Evolutionary conservation across 225 moss, liverwort and hornwort species (phyloP), one percentile per base, ranked within the genome.

Genomic region (Marchantia polymorpha): DNA sequence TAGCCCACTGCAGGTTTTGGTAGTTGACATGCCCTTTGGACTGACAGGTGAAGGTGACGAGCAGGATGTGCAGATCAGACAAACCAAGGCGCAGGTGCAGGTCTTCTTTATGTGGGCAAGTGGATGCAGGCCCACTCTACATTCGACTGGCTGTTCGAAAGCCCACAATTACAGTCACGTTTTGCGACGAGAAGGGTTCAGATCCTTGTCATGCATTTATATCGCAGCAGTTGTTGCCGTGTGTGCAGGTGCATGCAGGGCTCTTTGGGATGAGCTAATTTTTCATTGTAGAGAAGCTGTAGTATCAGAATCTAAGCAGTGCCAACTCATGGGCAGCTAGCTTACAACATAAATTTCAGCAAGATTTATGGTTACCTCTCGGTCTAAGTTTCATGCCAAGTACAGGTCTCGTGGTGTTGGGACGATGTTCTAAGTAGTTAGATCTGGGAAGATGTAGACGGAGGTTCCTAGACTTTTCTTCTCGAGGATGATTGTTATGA

Each of bases 1-100:
- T 89, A 93, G 89, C 91, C 90, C 90, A 87, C 86, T 86, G 91
- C 93, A 90, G 87, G 90, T 89, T 88, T 90, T 85, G 85, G 89
- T 85, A 91, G 94, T 96, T 96, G 89, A 96, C 92, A 92, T 94
- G 87, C 87, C 92, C 88, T 94, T 94, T 96, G 96, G 89, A 96
- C 94, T 96, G 92, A 96, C 96, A 96, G 99, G 99, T 99, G 97
- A 99, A 99, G 95, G 95, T 95, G 99, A 88, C 90, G 91, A 85
- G 91, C 95, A 91, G 95, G 90, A 94, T 91, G 91, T 92, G 90
- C 89, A 92, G 88, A 90, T 91, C 85, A 91, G 81, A 87, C 89
- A 91, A 79, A 88, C 84, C 90, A 92, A 87, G 91, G 81, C 87
- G 52, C 54, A 59, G 86, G 86, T 85, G 87, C 73, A 81, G 73